Percentiles rank a stretch among this genome's conserved stretches.
phyloP scores from a whole-genome alignment of 805 yeast genomes.

The Yarrowia sp. region DNA sequence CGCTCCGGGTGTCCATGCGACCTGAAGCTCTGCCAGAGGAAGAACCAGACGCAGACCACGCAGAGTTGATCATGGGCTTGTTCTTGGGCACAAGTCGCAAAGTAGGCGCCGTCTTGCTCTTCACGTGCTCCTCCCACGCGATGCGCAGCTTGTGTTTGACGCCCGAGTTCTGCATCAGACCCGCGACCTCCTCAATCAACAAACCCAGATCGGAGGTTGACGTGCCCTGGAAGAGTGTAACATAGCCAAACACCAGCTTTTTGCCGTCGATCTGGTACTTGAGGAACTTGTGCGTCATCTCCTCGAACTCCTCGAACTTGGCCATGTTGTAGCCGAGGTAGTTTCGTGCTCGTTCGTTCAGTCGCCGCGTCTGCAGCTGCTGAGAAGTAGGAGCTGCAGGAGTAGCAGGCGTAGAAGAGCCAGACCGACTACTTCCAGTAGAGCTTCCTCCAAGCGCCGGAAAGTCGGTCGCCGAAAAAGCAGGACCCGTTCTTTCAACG shows the following conservation, averaged over 20 bases:
- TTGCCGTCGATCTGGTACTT: conserved; percentile 48
- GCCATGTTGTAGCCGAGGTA: conserved; percentile 57
- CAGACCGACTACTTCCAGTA: background rate
- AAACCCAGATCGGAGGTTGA: conserved; percentile 21
- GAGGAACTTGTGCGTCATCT: conserved; percentile 49
- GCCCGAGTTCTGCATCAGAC: conserved; percentile 12
- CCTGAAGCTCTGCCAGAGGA: background rate
- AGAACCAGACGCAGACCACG: background rate
- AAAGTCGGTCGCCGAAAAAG: conserved; percentile 30
- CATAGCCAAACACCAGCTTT: conserved; percentile 50
- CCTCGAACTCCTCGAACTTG: conserved; percentile 50
- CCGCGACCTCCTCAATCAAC: conserved; percentile 30
- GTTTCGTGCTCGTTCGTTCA: conserved; percentile 83
- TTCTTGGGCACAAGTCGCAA: background rate
- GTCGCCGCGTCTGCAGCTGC: conserved; percentile 55
- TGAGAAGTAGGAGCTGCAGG: conserved; percentile 36
- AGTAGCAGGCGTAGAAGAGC: background rate
- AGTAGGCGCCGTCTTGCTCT: conserved; percentile 12
- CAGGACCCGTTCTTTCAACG: conserved; percentile 19
- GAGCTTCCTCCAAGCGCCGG: conserved; percentile 32
- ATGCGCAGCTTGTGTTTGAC: conserved; percentile 1
- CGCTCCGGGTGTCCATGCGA: conserved; percentile 1
- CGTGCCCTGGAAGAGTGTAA: conserved; percentile 47
- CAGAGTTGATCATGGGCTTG: conserved; percentile 27
- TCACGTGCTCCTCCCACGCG: conserved; percentile 27